Conservation (phyloP, 2,329 filamentous ascomycete species). For the Cordyceps militaris region DNA sequence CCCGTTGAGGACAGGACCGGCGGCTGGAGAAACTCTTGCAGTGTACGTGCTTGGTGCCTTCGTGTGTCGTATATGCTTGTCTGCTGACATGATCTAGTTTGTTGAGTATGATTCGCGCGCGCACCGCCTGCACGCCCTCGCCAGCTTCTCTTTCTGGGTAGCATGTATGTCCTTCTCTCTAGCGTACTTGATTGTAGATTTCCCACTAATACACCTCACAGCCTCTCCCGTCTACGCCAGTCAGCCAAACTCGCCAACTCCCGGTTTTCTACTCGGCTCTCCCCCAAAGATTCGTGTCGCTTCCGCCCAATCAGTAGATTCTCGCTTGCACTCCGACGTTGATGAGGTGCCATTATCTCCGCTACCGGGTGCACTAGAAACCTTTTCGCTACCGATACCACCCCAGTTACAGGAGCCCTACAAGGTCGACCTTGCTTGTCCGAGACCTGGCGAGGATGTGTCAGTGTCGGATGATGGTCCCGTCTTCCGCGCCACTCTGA, state of each 20-base stretch:
- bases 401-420: constrained; percentile 43
- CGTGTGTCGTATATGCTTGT: not conserved
- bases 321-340: constrained; percentile 67
- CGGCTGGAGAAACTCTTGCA: constrained; percentile 94
- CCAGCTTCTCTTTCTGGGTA: constrained; percentile 93
- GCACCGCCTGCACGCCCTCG: constrained; percentile 80
- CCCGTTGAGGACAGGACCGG: constrained; percentile 71
- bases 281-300: constrained; percentile 74
- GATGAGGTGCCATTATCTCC: constrained; percentile 53
- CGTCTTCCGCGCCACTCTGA: constrained; percentile 93
- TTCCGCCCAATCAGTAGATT: constrained; percentile 82
- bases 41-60: constrained; percentile 43
- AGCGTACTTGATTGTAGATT: not conserved
- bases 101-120: constrained; percentile 94
- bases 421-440: constrained; percentile 82
- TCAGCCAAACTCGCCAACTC: constrained; percentile 60
- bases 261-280: constrained; percentile 64
- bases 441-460: constrained; percentile 78
- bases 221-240: constrained; percentile 39
- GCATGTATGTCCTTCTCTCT: constrained; percentile 52
- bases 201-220: constrained; percentile 21
- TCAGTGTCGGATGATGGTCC: constrained; percentile 85
- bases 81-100: constrained; percentile 51
- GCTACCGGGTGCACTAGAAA: constrained; percentile 32
- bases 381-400: constrained; percentile 20